Base-by-base conservation (phyloP, 139 green algal species). In the Tetraselmis striata region DNA sequence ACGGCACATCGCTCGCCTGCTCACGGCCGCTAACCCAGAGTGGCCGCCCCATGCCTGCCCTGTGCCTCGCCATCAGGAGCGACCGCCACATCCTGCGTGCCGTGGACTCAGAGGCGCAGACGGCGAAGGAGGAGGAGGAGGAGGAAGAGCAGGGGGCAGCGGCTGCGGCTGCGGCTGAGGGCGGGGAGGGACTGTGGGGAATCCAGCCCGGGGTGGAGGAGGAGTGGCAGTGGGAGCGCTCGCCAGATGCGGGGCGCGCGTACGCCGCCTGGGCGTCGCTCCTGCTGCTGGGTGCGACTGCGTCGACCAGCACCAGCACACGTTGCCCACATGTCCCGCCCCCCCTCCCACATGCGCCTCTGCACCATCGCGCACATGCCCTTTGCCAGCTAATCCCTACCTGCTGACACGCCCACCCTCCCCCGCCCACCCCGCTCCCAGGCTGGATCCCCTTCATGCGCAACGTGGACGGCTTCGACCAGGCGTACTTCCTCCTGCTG, bases 401-500 rank as follows among this genome's bases (percentile, higher is more conserved):
- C n/a, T n/a, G n/a, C n/a, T n/a, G n/a, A n/a, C n/a, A n/a, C n/a
- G n/a, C n/a, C 45, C 45, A 5, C 45, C 18, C 45, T 67, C 45
- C 45, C 45, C 5, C 45, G 11, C 45, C 11, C 45, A 18, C 18
- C 5, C 5, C 18, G 45, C 45, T 18, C 11, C 18, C 18, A 67
- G 45, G 45, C 45, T 67, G 11, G 45, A 5, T 67, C 45, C 45
- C 45, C 45, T 67, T 67, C 45, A 67, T 67, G 45, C 45, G 11
- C 45, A 18, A 67, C 45, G 45, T 67, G 45, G 32, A 2, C 31
- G 77, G 26, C 77, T 31, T 76, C 77, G 45, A 81, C 79, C 25
- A 84, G 59, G 28, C 77, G n/a, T 94, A 97, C 89, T 97, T 97
- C 82, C 77, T 95, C 25, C 84, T 79, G 0, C 88, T 98, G 24